Evolutionary conservation across 148 eudicot genomes (phyloP), one percentile per base, ranked within the genome.

Genomic region (Rhododendron vialii): DNA sequence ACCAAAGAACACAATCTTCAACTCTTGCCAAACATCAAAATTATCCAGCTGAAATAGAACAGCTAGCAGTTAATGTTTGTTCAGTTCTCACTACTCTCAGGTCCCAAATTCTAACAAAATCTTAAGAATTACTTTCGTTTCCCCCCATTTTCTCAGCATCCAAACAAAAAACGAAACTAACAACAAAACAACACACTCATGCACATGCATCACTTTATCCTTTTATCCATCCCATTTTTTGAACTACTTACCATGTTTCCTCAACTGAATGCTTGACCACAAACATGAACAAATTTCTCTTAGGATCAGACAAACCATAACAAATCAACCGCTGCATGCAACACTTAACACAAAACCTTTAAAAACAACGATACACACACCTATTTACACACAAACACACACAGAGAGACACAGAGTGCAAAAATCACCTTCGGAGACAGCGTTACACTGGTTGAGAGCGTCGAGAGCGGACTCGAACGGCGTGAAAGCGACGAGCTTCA

Each of bases 381-480:
- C 24, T 20, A 26, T 38, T 38, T 28, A 45, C 14, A 30, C 17
- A 28, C 11, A 11, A 12, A 26, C 11, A 45, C 13, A 28, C 15
- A 26, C 11, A 36, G 4, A 36, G 4, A 36, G 4, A 53, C 10
- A 41, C 2, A 41, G 15, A 59, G 18, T 28, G 3, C 18, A 69
- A 69, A 69, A 28, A 71, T 78, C 84, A 87, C 99, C 99, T 95
- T 97, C 99, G 80, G 99, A 95, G 50, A 97, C 87, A 57, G 98
- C 95, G 87, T 94, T 97, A 88, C 90, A 86, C 81, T 97, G 99
- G 86, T 94, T 93, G 63, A 97, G 98, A 87, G 96, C 96, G 83
- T 97, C 99, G 24, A 92, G 92, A 9, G 99, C 99, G 15, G 98
- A 93, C 15, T 93, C 98, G 85, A 90, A 97, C 0, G 99, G 99